A percentile compares a stretch with the other conserved stretches of the same genome.
Conservation (phyloP, 345 rosid genomes). For the Erodium maritimum region DNA sequence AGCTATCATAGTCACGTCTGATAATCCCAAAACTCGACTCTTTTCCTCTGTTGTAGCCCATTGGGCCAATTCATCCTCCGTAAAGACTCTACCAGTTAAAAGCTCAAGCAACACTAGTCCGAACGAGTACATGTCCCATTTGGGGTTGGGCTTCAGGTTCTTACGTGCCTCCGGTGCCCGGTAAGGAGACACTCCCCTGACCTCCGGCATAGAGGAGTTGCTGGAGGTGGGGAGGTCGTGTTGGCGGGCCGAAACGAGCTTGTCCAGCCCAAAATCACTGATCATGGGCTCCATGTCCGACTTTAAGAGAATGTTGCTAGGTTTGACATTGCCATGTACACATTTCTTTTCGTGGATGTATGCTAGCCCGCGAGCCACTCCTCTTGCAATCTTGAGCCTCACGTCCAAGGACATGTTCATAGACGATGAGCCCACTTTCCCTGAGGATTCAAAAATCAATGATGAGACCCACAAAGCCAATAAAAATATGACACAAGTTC, state of each 20-base stretch:
- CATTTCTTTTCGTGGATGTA: constrained; percentile 71
- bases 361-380: constrained; percentile 63
- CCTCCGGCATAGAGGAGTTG: constrained; percentile 14
- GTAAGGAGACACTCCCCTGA: constrained; percentile 17
- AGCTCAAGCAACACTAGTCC: constrained; percentile 68
- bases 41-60: constrained; percentile 40
- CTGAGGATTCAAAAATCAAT: neutral
- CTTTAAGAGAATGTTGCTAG: constrained; percentile 60
- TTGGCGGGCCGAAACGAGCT: constrained; percentile 20
- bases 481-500: no score
- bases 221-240: constrained; percentile 6
- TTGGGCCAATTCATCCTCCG: constrained; percentile 43
- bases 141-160: constrained; percentile 45
- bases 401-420: constrained; percentile 34
- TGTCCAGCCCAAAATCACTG: constrained; percentile 57
- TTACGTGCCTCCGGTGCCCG: constrained; percentile 65
- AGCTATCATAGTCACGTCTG: constrained; percentile 41
- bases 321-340: constrained; percentile 72
- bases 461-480: neutral
- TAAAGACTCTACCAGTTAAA: constrained; percentile 47
- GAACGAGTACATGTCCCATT: constrained; percentile 79
- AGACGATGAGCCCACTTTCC: constrained; percentile 36
- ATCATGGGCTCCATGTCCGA: constrained; percentile 53
- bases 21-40: constrained; percentile 36
- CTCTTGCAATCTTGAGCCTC: constrained; percentile 70